Conservation (phyloP, 768 basidiomycete genomes). For the Coprinopsis sp. region DNA sequence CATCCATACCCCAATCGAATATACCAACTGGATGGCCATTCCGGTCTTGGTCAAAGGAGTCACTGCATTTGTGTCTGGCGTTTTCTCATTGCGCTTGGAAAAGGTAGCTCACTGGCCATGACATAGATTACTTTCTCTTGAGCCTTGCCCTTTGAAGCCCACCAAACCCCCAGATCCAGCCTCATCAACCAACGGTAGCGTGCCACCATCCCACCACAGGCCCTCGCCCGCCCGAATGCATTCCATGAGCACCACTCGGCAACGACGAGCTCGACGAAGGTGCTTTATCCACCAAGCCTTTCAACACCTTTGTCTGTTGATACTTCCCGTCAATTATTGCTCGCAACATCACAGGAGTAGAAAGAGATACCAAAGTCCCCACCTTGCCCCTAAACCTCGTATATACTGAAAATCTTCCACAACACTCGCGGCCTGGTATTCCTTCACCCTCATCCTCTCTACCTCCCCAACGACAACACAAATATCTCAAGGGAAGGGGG, state of each 20-base stretch:
- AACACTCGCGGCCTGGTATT: conserved; percentile 55
- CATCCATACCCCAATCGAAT: too few species aligned
- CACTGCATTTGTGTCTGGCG: too few species aligned
- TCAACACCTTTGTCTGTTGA: conserved; percentile 50
- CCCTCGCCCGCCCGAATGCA: conserved; percentile 28
- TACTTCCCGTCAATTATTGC: conserved; percentile 8
- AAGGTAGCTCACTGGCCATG: too few species aligned
- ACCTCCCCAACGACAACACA: conserved; percentile 62
- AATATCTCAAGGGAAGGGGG: conserved; percentile 62
- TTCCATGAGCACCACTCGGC: conserved; percentile 18
- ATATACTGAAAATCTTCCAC: conserved; percentile 53
- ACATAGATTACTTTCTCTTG: too few species aligned
- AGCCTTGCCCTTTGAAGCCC: conserved; percentile 29
- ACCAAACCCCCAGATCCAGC: conserved; percentile 57
- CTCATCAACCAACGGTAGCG: conserved; percentile 51
- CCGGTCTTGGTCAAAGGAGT: too few species aligned
- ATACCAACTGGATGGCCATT: too few species aligned
- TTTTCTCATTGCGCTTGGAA: too few species aligned
- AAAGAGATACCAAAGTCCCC: conserved; percentile 12
- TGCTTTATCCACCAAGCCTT: conserved; percentile 51
- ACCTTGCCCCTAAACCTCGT: conserved; percentile 51
- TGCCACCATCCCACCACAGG: conserved; percentile 48
- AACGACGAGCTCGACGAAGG: conserved; percentile 20
- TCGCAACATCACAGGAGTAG: not conserved
- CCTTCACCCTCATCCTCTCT: conserved; percentile 47